Base-by-base conservation (phyloP, 176 grass and related monocot genomes). In the Aegilops longissima region DNA sequence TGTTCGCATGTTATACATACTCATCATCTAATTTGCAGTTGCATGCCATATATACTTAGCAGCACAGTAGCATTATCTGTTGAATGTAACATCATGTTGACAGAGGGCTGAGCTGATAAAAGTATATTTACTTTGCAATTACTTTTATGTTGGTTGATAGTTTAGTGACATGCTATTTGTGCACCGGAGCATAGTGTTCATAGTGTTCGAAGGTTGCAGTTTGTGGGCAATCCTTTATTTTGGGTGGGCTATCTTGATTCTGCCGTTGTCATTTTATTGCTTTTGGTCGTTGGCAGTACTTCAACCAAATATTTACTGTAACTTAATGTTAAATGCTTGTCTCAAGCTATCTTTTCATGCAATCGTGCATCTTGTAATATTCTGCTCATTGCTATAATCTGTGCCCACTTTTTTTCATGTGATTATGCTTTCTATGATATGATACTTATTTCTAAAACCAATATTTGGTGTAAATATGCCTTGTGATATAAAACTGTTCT, bases 191-290 rank as follows among this genome's bases (percentile, higher is more conserved):
- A 3, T 31, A 68, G 33, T 34, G 33, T 34, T 34, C 33, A 34
- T 34, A 34, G 42, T n/a, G 5, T 69, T 69, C 12, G 35, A n/a
- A n/a, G 27, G 6, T 20, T 4, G 25, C 39, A 73, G 21, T 45
- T 73, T 73, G 20, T 10, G 14, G 14, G 12, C 36, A 12, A 71
- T 39, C 36, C 10, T 25, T 73, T 71, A 20, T 73, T 87, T 87
- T 73, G 31, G 18, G 21, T 70, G 67, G 61, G n/a, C 68, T n/a
- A 11, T 61, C 65, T 85, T 86, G 64, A 56, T 79, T 85, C 44
- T 17, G 24, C 2, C 6, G 10, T 76, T 18, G 16, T 54, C 51
- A 54, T 21, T 61, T 59, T 59, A 72, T 29, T 83, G 3, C 2
- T 56, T 83, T 27, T 59, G 49, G 5, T 61, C 25, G 34, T 27